These are phyloP conservation scores for Coniochaeta prunicola DNA, from an alignment of 2,329 filamentous ascomycete genomes.

Conservation along the genomic window DNA sequence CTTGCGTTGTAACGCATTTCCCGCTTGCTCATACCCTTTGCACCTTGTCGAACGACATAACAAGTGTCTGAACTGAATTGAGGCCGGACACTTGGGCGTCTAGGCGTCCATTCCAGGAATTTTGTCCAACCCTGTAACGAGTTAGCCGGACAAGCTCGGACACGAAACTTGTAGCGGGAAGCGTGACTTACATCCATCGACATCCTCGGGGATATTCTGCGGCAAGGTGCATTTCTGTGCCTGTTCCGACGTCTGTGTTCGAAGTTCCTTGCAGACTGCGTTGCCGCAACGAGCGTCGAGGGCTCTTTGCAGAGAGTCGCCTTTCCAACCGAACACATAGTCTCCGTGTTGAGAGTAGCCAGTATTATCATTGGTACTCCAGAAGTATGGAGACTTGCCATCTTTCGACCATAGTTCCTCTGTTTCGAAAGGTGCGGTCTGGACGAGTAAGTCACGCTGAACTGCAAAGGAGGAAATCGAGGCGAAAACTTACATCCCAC, in stretches of 20 bases:
- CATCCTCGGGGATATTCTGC: slow-evolving; percentile 1
- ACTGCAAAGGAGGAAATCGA: not conserved
- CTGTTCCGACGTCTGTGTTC: slow-evolving; percentile 5
- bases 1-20: not conserved
- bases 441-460: not conserved
- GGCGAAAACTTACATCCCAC: slow-evolving; percentile 20
- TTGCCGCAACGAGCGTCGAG: slow-evolving; percentile 4
- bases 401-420: slow-evolving; percentile 4
- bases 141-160: not conserved
- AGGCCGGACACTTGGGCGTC: not conserved
- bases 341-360: slow-evolving; percentile 7
- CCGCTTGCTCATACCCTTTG: not conserved
- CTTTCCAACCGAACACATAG: slow-evolving; percentile 29
- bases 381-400: slow-evolving; percentile 2
- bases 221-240: slow-evolving; percentile 4
- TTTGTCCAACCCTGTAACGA: not conserved
- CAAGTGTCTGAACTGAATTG: not conserved
- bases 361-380: slow-evolving; percentile 4
- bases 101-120: not conserved
- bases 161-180: not conserved
- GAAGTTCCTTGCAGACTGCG: slow-evolving; percentile 3
- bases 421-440: slow-evolving; percentile 4
- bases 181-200: slow-evolving; percentile 5
- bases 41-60: not conserved
- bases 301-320: slow-evolving; percentile 5